Base-by-base conservation (phyloP, 2,329 filamentous ascomycete species). In the Pseudocercospora ulei region DNA sequence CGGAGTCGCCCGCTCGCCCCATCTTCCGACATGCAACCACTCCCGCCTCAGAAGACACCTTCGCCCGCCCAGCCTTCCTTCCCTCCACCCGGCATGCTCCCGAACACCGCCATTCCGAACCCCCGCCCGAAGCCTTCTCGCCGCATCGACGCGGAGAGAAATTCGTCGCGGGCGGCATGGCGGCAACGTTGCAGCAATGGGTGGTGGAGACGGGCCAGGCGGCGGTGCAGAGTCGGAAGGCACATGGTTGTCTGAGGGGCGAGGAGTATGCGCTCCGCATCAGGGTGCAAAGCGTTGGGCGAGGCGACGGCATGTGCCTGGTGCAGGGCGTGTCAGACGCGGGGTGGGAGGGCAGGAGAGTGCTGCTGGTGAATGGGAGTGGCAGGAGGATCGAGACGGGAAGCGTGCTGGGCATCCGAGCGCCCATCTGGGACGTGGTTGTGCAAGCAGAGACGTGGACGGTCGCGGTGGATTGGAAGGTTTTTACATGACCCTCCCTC, bases 121-220 rank as follows among this genome's bases (percentile, higher is more conserved):
- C 68, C 0, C 56, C 70, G 0, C 70, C 71, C 1, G 67, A 71
- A 25, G 62, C 66, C 24, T 75, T 75, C 54, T 73, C 70, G 0
- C 71, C 72, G 1, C 66, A 68, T 30, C 62, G 69, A 16, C 65
- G 65, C 42, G 65, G 63, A 0, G 62, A 69, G 44, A 68, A 67
- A 48, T 73, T 69, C 45, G 29, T 71, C 0, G 56, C 64, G 1
- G 62, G 64, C 3, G 71, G 71, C 1, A 56, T 72, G 38, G 71
- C 71, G 2, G 60, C 64, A 1, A 66, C 63, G 31, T 53, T 72
- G 18, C 63, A 69, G 33, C 57, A 62, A 9, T 74, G 70, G 70
- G 58, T 75, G 7, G 55, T 73, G 9, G 68, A 71, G 35, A 46
- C 55, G 3, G 58, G 57, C 6, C 55, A 57, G 36, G 42, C 39